A percentile compares a stretch with the other conserved stretches of the same genome.
phyloP scores from a whole-genome alignment of 768 basidiomycete species.

The Fistulinella prunicolor region DNA sequence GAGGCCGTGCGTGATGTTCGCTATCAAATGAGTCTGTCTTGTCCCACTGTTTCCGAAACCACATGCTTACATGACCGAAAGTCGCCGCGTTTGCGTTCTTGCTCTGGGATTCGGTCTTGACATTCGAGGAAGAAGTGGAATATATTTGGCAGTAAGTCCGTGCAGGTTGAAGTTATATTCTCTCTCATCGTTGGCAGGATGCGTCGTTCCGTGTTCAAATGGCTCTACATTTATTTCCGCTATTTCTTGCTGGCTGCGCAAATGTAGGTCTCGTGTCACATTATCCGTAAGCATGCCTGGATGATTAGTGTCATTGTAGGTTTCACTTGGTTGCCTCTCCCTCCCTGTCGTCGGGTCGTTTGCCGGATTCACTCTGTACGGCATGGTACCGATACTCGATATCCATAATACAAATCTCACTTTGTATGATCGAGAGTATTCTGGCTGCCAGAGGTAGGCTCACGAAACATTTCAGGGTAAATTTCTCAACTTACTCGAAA shows the following conservation, averaged over 20 bases:
- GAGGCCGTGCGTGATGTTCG: constrained; percentile 4
- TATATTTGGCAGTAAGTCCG: constrained; percentile 31
- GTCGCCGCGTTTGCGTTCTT: constrained; percentile 22
- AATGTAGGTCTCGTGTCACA: constrained; percentile 3
- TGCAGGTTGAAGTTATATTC: no score
- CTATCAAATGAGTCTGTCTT: constrained; percentile 10
- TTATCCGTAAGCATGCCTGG: background rate
- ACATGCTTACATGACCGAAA: background rate
- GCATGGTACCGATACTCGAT: constrained; percentile 10
- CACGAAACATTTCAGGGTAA: no score
- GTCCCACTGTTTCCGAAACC: background rate
- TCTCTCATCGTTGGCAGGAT: constrained; percentile 7
- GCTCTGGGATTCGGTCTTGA: background rate
- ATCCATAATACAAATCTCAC: constrained; percentile 7
- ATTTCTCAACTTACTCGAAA: background rate
- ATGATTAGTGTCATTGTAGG: background rate
- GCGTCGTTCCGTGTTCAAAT: constrained; percentile 8
- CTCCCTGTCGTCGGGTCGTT: constrained; percentile 6
- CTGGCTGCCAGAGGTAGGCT: constrained; percentile 26
- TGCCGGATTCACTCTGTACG: constrained; percentile 10
- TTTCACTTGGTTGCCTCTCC: constrained; percentile 8
- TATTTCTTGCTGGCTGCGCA: constrained; percentile 13
- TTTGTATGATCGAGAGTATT: constrained; percentile 19
- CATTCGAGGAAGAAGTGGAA: constrained; percentile 6
- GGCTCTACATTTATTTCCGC: constrained; percentile 18